Evolutionary conservation across 2,329 filamentous ascomycete species (phyloP).

Genomic region (Venturia nashicola): DNA sequence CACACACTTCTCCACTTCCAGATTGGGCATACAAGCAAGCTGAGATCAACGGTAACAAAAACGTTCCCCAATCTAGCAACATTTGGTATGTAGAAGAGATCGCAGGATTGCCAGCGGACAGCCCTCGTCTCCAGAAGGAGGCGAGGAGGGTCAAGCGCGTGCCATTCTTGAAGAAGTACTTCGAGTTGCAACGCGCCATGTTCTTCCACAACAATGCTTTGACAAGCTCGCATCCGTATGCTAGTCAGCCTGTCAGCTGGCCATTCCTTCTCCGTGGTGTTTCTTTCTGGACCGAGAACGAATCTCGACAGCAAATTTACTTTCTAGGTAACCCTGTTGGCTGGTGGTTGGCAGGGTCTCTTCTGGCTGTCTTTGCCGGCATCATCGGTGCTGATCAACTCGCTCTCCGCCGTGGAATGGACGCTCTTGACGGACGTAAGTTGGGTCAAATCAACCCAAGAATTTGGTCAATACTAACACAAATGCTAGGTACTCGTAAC

Average conservation of each 20-base stretch:
- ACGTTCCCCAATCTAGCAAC: conserved; percentile 77
- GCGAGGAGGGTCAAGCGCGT: conserved; percentile 69
- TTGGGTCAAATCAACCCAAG: conserved; percentile 17
- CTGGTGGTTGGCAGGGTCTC: conserved; percentile 91
- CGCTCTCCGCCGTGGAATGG: conserved; percentile 80
- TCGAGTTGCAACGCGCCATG: conserved; percentile 95
- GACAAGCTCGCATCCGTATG: conserved; percentile 92
- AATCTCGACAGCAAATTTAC: conserved; percentile 93
- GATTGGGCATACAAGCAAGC: conserved; percentile 97
- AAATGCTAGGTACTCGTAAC: conserved; percentile 61
- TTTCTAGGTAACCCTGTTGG: conserved; percentile 94
- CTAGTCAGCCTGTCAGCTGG: conserved; percentile 92
- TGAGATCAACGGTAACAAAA: conserved; percentile 99
- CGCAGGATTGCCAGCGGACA: conserved; percentile 60
- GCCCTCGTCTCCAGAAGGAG: conserved; percentile 61
- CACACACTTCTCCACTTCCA: conserved; percentile 84
- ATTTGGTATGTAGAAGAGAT: conserved; percentile 92
- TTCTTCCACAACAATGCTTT: conserved; percentile 99
- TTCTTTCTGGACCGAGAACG: conserved; percentile 97
- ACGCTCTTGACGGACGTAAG: conserved; percentile 88
- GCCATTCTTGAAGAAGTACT: conserved; percentile 86
- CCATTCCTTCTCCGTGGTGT: conserved; percentile 94
- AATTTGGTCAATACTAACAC: background rate
- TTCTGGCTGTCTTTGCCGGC: conserved; percentile 85
- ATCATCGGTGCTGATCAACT: conserved; percentile 89